A percentile compares a stretch with the other conserved stretches of the same genome.
Evolutionary conservation across 2,329 filamentous ascomycete species (phyloP).

Genomic region (Trichoderma sp.): DNA sequence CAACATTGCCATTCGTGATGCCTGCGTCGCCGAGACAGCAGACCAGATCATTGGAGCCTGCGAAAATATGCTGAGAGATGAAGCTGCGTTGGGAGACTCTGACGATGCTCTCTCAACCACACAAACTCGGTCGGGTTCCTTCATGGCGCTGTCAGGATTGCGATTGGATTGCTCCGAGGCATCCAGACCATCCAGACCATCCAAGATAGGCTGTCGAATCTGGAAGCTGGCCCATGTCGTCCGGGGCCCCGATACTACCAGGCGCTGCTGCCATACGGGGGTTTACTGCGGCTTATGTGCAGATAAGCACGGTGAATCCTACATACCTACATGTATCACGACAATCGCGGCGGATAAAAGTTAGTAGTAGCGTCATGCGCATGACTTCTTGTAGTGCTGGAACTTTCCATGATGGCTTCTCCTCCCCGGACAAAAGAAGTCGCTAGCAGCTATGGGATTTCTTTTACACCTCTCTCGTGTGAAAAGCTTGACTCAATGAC

Average conservation of each 20-base stretch:
- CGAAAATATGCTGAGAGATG: conserved; percentile 81
- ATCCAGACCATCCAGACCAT: conserved; percentile 48
- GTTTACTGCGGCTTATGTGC: background rate
- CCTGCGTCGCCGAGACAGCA: conserved; percentile 67
- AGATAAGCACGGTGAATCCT: background rate
- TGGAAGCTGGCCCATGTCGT: conserved; percentile 40
- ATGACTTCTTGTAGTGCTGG: background rate
- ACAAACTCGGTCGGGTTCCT: conserved; percentile 61
- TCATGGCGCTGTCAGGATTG: conserved; percentile 66
- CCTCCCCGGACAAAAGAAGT: background rate
- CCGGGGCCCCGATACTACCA: background rate
- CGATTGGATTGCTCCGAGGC: conserved; percentile 63
- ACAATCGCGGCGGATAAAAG: background rate
- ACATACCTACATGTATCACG: background rate
- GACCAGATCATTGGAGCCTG: conserved; percentile 76
- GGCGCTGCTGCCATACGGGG: background rate
- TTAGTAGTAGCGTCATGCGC: background rate
- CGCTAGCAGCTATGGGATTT: background rate
- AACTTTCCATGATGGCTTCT: background rate
- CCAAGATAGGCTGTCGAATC: conserved; percentile 64
- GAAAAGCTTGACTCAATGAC: background rate
- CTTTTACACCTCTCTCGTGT: background rate
- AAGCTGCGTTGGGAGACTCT: conserved; percentile 60
- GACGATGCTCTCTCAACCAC: conserved; percentile 47
- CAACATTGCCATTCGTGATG: conserved; percentile 66